These are phyloP conservation scores for Penicillium palitans DNA, from an alignment of 2,329 filamentous ascomycete species.

Conservation along the genomic window DNA sequence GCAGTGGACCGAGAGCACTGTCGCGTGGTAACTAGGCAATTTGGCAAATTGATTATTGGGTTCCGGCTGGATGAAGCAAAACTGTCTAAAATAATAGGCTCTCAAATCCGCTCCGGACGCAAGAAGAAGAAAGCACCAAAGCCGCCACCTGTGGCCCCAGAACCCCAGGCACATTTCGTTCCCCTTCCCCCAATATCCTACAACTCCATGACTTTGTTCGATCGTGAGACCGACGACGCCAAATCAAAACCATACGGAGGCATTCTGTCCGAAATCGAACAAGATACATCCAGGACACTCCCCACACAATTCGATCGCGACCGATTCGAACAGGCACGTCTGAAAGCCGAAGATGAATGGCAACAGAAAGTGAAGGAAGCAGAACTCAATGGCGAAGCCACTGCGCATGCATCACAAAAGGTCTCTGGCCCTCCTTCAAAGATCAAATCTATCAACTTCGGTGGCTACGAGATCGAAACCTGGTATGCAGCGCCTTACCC, in stretches of 20 bases:
- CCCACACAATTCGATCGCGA: constrained; percentile 77
- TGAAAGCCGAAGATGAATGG: constrained; percentile 91
- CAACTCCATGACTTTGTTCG: constrained; percentile 84
- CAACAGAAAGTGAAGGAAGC: constrained; percentile 63
- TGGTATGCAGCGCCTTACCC: constrained; percentile 99
- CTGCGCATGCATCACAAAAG: constrained; percentile 69
- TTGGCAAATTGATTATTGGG: constrained; percentile 56
- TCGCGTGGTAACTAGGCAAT: constrained; percentile 43
- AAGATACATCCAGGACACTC: constrained; percentile 85
- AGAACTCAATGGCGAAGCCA: constrained; percentile 64
- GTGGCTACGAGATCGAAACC: constrained; percentile 95
- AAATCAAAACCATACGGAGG: constrained; percentile 96
- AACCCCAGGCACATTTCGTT: constrained; percentile 57
- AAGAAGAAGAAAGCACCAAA: constrained; percentile 50
- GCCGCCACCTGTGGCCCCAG: constrained; percentile 41
- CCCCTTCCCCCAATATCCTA: constrained; percentile 64
- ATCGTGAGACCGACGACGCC: constrained; percentile 82
- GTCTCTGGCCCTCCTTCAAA: constrained; percentile 85
- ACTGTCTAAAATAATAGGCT: constrained; percentile 61
- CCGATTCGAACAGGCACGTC: constrained; percentile 84
- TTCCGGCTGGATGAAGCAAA: constrained; percentile 60
- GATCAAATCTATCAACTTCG: constrained; percentile 98
- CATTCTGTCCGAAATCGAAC: constrained; percentile 83
- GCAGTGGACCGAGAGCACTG: constrained; percentile 44
- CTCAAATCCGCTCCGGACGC: constrained; percentile 60